phyloP scores from a whole-genome alignment of 164 flowering plant genomes.

The Amborella trichopoda region DNA sequence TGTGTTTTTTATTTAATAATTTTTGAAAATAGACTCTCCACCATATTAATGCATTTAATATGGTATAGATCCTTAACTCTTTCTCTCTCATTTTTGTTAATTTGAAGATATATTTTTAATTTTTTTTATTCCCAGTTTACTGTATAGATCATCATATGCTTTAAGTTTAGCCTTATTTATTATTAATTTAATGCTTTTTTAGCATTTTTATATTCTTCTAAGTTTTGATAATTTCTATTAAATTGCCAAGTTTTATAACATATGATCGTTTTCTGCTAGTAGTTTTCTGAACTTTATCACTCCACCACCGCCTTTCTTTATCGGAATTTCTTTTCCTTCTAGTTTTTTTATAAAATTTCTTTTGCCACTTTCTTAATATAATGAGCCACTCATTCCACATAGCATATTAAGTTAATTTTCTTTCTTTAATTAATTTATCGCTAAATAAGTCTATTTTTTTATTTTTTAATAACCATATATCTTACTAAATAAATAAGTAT shows the following conservation, averaged over 20 bases:
- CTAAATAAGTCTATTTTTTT: neutral
- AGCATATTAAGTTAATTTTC: neutral
- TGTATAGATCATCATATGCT: too few relatives aligned
- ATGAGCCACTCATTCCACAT: neutral
- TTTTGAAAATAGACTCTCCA: too few relatives aligned
- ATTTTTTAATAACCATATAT: neutral
- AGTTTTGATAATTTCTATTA: too few relatives aligned
- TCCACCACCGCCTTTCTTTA: neutral
- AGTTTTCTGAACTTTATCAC: neutral
- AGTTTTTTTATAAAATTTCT: neutral
- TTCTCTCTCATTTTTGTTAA: too few relatives aligned
- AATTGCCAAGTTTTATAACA: too few relatives aligned
- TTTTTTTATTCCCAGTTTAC: too few relatives aligned
- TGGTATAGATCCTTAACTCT: too few relatives aligned
- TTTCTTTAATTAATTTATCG: neutral
- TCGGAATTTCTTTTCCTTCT: neutral
- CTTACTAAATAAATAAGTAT: neutral
- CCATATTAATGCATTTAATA: too few relatives aligned
- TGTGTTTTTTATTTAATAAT: neutral
- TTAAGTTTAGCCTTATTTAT: too few relatives aligned
- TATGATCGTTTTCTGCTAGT: too few relatives aligned
- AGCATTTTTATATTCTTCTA: too few relatives aligned
- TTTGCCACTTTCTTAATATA: conserved; percentile 1
- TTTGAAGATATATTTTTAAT: neutral
- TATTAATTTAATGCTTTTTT: too few relatives aligned